These are phyloP conservation scores for Trametes elegans DNA, from an alignment of 768 basidiomycete genomes.

Conservation along the genomic window DNA sequence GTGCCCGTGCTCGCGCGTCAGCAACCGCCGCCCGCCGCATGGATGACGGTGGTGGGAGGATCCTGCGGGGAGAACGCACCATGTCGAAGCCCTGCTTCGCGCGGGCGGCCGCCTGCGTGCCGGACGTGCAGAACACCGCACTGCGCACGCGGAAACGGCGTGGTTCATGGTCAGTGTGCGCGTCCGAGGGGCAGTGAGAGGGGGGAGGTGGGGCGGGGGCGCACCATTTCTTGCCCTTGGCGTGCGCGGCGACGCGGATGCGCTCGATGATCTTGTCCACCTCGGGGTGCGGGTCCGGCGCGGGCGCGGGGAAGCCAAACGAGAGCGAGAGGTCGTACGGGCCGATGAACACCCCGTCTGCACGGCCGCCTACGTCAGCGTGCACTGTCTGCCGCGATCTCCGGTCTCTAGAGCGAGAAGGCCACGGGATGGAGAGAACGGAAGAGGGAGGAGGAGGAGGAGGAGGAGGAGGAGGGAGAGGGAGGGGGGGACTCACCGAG, in stretches of 20 bases:
- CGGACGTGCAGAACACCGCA: conserved; percentile 48
- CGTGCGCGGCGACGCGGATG: conserved; percentile 49
- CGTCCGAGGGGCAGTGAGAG: neutral
- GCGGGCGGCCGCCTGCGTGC: conserved; percentile 42
- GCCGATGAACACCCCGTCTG: conserved; percentile 59
- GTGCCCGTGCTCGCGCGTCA: neutral
- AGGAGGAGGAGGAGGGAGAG: too few relatives aligned
- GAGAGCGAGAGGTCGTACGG: conserved; percentile 68
- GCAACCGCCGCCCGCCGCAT: too few relatives aligned
- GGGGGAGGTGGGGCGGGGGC: conserved; percentile 4
- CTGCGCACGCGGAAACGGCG: conserved; percentile 26
- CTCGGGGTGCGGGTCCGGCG: conserved; percentile 62
- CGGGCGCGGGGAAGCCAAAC: conserved; percentile 57
- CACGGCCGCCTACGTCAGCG: neutral
- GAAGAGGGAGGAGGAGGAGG: too few relatives aligned
- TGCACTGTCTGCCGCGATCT: conserved; percentile 6
- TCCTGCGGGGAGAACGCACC: conserved; percentile 20
- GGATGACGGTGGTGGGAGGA: too few relatives aligned
- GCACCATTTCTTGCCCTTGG: conserved; percentile 64
- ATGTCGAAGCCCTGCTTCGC: conserved; percentile 54
- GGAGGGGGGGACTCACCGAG: too few relatives aligned
- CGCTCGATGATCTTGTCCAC: conserved; percentile 58
- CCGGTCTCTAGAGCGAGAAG: neutral
- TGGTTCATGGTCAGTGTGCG: neutral
- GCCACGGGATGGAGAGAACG: neutral